Evolutionary conservation across 1,284 basidiomycete genomes (phyloP), one percentile per base, ranked within the genome.

Genomic region (Sporisorium scitamineum): DNA sequence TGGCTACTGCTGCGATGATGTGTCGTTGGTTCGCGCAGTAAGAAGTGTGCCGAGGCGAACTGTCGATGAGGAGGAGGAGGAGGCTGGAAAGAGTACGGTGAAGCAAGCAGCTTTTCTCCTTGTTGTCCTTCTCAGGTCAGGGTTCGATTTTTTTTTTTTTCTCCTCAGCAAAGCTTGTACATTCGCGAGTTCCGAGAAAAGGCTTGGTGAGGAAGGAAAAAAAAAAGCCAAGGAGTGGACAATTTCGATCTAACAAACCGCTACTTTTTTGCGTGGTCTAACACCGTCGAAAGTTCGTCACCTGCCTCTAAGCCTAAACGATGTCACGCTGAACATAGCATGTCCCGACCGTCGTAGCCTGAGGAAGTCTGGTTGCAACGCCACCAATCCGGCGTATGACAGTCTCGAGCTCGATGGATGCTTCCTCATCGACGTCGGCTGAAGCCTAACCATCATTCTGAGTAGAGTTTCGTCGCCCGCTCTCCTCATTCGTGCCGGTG

Each of bases 61-160:
- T 16, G 39, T n/a, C 26, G 54, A 24, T 47, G 39, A 42, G 39
- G n/a, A n/a, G 2, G 41, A 45, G n/a, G 44, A 37, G n/a, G 54
- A 42, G n/a, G 26, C 16, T n/a, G 37, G 5, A 39, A 1, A 24
- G 22, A n/a, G n/a, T n/a, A 20, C 51, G 20, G 32, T 37, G 20
- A 51, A n/a, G n/a, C 8, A 39, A 39, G 16, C 31, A 2, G 31
- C 16, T 39, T 44, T 29, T 29, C 48, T 29, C 47, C 27, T 31
- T 48, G 5, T 29, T 57, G 20, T 60, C 55, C 52, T 55, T 60
- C 27, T 54, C 64, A 67, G 64, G 64, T 54, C 64, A 67, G 64
- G 64, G 63, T 67, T 61, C 37, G 54, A 47, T 29, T 34, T 53
- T 58, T 57, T 53, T 37, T 61, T 47, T 16, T n/a, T 54, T 7